phyloP scores from a whole-genome alignment of 1,284 basidiomycete species.

The Pseudozyma sp. region DNA sequence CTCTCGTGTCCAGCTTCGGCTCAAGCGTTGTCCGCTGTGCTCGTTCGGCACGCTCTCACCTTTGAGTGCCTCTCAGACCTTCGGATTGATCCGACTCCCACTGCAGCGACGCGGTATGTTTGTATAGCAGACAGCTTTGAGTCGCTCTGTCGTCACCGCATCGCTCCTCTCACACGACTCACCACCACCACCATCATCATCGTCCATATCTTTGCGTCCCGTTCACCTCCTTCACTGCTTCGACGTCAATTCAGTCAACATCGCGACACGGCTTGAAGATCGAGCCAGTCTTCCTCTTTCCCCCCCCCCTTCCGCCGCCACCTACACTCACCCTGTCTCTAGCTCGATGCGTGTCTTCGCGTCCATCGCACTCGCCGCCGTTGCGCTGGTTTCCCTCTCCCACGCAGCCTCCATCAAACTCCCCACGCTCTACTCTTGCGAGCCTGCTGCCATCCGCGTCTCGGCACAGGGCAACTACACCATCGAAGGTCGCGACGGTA shows the following conservation, averaged over 20 bases:
- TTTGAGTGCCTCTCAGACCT: too few species aligned
- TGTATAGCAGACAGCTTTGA: too few species aligned
- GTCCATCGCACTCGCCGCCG: neutral
- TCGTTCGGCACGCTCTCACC: too few species aligned
- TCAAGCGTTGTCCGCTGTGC: too few species aligned
- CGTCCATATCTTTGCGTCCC: neutral
- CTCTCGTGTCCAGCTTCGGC: too few species aligned
- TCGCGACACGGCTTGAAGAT: too few species aligned
- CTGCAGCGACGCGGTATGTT: too few species aligned
- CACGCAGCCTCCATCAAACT: slow-evolving; percentile 10
- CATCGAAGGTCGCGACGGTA: slow-evolving; percentile 27
- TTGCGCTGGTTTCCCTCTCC: neutral
- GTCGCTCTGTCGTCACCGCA: too few species aligned
- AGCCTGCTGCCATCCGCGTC: slow-evolving; percentile 29
- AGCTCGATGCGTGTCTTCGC: slow-evolving; percentile 8
- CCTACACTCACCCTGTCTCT: slow-evolving; percentile 7
- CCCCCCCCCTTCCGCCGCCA: neutral
- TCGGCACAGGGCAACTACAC: slow-evolving; percentile 37
- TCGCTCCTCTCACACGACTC: too few species aligned
- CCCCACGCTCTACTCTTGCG: slow-evolving; percentile 34
- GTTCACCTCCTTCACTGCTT: neutral
- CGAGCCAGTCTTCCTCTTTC: too few species aligned
- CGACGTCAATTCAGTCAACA: too few species aligned
- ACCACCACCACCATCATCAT: neutral
- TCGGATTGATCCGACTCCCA: too few species aligned